A percentile compares a stretch with the other conserved stretches of the same genome.
Evolutionary conservation across 805 yeast species (phyloP).

Genomic region (Candida tammaniensis): DNA sequence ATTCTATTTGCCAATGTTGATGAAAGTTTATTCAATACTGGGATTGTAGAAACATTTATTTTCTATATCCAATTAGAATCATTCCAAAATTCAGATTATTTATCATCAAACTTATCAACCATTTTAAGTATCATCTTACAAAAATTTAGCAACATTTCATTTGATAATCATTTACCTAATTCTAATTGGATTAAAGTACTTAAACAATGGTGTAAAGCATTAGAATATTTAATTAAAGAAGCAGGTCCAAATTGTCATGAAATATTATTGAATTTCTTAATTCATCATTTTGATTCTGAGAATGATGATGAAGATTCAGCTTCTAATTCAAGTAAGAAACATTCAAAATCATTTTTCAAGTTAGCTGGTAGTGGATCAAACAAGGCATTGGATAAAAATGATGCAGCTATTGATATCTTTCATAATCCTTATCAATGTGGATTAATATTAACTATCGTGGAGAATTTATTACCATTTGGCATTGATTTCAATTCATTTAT

Average conservation of each 20-base stretch:
- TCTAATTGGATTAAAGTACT: constrained; percentile 30
- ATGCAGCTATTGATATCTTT: constrained; percentile 18
- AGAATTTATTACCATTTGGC: constrained; percentile 34
- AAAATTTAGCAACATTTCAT: constrained; percentile 22
- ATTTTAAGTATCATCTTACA: constrained; percentile 29
- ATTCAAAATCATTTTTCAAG: constrained; percentile 6
- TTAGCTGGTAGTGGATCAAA: background rate
- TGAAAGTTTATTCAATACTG: constrained; percentile 23
- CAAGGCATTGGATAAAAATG: background rate
- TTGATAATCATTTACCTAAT: constrained; percentile 28
- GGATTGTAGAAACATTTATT: constrained; percentile 31
- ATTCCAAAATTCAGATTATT: constrained; percentile 36
- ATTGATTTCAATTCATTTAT: constrained; percentile 27
- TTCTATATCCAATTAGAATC: constrained; percentile 39
- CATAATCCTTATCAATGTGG: constrained; percentile 34
- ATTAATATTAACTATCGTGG: constrained; percentile 28
- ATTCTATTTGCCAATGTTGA: constrained; percentile 20
- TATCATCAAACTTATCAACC: constrained; percentile 22
- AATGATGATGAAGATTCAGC: constrained; percentile 2
- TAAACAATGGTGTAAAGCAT: constrained; percentile 25
- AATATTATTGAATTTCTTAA: constrained; percentile 29
- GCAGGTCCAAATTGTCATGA: constrained; percentile 38
- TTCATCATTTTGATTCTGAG: constrained; percentile 22
- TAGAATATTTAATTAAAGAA: constrained; percentile 33
- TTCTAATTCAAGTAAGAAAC: constrained; percentile 9